phyloP scores from a whole-genome alignment of 1,139 yeast genomes.

The Candida pseudoviswanathii region DNA sequence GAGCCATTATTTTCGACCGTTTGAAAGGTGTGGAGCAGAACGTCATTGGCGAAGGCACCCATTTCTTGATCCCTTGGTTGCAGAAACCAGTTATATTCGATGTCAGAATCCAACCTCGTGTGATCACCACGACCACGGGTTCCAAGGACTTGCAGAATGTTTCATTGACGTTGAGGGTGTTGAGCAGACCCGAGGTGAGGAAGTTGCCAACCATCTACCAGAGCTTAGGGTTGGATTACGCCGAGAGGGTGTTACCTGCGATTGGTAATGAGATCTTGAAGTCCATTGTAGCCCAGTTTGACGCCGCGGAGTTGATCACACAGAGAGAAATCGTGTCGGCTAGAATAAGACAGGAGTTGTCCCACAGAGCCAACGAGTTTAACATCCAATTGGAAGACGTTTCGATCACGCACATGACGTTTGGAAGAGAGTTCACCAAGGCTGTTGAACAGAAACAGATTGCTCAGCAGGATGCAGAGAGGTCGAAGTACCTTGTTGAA shows the following conservation, averaged over 20 bases:
- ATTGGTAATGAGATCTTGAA: slow-evolving; percentile 96
- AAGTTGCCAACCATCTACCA: slow-evolving; percentile 87
- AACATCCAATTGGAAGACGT: slow-evolving; percentile 94
- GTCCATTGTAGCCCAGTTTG: slow-evolving; percentile 95
- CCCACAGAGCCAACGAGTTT: slow-evolving; percentile 84
- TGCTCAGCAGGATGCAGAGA: slow-evolving; percentile 99
- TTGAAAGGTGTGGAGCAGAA: slow-evolving; percentile 81
- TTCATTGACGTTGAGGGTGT: slow-evolving; percentile 85
- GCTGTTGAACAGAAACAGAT: slow-evolving; percentile 99
- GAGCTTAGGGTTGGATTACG: slow-evolving; percentile 89
- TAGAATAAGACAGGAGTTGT: slow-evolving; percentile 84
- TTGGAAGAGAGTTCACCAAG: slow-evolving; percentile 95
- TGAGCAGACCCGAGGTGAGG: slow-evolving; percentile 90
- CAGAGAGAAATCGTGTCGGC: slow-evolving; percentile 95
- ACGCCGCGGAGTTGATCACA: slow-evolving; percentile 96
- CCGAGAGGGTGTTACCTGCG: slow-evolving; percentile 95
- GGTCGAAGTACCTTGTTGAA: slow-evolving; percentile 92
- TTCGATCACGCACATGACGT: slow-evolving; percentile 96
- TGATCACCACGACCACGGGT: slow-evolving; percentile 93
- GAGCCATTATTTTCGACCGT: slow-evolving; percentile 96
- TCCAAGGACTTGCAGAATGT: slow-evolving; percentile 97
- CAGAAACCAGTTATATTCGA: slow-evolving; percentile 89
- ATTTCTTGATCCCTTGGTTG: slow-evolving; percentile 93
- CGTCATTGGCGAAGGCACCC: slow-evolving; percentile 96
- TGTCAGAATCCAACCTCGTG: slow-evolving; percentile 89